Evolutionary conservation across 768 basidiomycete genomes (phyloP).

Genomic region (Phylloporus sp.): DNA sequence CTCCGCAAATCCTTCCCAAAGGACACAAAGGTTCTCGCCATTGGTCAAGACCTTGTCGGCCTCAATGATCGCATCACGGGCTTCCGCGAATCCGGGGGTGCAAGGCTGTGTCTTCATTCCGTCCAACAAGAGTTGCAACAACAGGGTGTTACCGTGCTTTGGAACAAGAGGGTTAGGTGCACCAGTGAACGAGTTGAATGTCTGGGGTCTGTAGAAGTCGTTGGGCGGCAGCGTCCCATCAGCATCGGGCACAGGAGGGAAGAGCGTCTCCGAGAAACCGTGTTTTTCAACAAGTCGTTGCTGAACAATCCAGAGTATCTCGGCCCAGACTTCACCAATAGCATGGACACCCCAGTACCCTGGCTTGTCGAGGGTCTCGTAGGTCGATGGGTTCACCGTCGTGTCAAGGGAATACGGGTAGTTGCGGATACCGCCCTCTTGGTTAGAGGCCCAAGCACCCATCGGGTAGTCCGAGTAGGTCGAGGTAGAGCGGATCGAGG

Average conservation of each 20-base stretch:
- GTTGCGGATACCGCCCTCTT: slow-evolving; percentile 74
- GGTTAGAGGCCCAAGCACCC: slow-evolving; percentile 95
- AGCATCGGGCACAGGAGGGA: slow-evolving; percentile 68
- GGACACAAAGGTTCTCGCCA: slow-evolving; percentile 85
- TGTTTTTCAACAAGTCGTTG: slow-evolving; percentile 76
- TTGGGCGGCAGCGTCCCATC: slow-evolving; percentile 65
- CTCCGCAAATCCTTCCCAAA: slow-evolving; percentile 83
- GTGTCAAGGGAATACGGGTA: slow-evolving; percentile 80
- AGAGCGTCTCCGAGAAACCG: slow-evolving; percentile 73
- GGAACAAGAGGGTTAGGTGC: slow-evolving; percentile 58
- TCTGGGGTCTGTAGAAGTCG: slow-evolving; percentile 59
- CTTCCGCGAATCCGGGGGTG: slow-evolving; percentile 85
- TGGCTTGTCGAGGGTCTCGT: slow-evolving; percentile 91
- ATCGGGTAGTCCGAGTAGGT: slow-evolving; percentile 79
- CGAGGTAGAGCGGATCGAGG: slow-evolving; percentile 72
- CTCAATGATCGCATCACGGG: slow-evolving; percentile 85
- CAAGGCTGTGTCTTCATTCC: slow-evolving; percentile 97
- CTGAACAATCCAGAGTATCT: slow-evolving; percentile 80
- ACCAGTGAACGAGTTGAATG: slow-evolving; percentile 29
- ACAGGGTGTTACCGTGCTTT: slow-evolving; percentile 87
- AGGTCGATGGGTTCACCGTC: slow-evolving; percentile 82
- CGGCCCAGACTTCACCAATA: slow-evolving; percentile 94
- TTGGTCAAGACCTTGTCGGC: slow-evolving; percentile 88
- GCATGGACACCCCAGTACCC: slow-evolving; percentile 94
- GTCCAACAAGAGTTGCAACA: slow-evolving; percentile 79